A percentile compares a stretch with the other conserved stretches of the same genome.
These are phyloP conservation scores for Phytopythium cucurbitacearum DNA, from an alignment of 352 stramenopile species.

Conservation along the genomic window DNA sequence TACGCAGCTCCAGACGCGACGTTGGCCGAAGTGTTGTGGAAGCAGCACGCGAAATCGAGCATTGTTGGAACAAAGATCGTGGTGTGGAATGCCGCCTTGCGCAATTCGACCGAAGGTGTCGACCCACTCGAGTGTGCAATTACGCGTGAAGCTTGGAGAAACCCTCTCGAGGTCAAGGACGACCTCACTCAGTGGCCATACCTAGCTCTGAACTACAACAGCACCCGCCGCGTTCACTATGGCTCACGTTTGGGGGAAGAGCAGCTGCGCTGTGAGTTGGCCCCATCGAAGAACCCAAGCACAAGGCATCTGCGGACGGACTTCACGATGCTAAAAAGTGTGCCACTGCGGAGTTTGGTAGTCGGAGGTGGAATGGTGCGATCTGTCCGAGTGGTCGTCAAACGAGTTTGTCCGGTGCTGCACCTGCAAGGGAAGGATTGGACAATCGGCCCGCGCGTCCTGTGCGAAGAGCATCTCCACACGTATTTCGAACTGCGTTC, in stretches of 20 bases:
- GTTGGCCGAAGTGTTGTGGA: slow-evolving; percentile 42
- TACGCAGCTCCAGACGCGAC: slow-evolving; percentile 49
- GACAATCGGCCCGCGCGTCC: slow-evolving; percentile 50
- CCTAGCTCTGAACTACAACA: slow-evolving; percentile 62
- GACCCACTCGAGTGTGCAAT: slow-evolving; percentile 66
- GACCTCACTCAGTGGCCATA: slow-evolving; percentile 52
- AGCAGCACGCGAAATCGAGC: slow-evolving; percentile 24
- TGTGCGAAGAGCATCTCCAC: slow-evolving; percentile 60
- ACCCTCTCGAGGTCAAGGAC: slow-evolving; percentile 34
- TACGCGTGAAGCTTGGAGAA: slow-evolving; percentile 31
- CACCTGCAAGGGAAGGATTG: slow-evolving; percentile 67
- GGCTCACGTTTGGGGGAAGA: slow-evolving; percentile 45
- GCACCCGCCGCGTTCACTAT: slow-evolving; percentile 45
- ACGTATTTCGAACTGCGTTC: slow-evolving; percentile 42
- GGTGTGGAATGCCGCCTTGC: slow-evolving; percentile 59
- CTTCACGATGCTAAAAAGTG: slow-evolving; percentile 57
- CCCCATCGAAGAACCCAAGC: slow-evolving; percentile 12
- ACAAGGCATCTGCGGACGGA: slow-evolving; percentile 14
- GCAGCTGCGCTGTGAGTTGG: slow-evolving; percentile 13
- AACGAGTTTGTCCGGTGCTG: slow-evolving; percentile 50
- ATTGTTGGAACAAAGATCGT: slow-evolving; percentile 62
- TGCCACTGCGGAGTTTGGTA: slow-evolving; percentile 60
- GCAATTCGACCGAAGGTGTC: slow-evolving; percentile 59
- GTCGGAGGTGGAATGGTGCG: slow-evolving; percentile 56
- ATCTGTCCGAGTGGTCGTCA: slow-evolving; percentile 46